Evolutionary conservation across 352 stramenopile genomes (phyloP).

Genomic region (Phytophthora niederhauseri): DNA sequence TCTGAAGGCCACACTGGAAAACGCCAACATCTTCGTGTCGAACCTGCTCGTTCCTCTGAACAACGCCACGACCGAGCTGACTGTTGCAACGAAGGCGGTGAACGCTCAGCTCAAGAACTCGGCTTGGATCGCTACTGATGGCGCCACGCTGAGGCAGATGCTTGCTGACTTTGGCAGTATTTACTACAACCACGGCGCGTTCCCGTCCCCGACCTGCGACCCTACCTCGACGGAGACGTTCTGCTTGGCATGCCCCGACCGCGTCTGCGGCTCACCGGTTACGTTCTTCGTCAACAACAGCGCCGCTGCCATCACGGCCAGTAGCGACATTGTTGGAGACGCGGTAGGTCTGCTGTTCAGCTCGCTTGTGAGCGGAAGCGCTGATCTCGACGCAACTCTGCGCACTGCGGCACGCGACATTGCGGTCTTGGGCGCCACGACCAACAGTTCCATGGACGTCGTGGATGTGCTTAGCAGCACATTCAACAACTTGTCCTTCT

Average conservation of each 20-base stretch:
- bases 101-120: slow-evolving; percentile 45
- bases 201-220: slow-evolving; percentile 57
- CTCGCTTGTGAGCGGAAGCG: slow-evolving; percentile 52
- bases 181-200: slow-evolving; percentile 60
- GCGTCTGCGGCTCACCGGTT: slow-evolving; percentile 58
- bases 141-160: slow-evolving; percentile 60
- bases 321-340: slow-evolving; percentile 30
- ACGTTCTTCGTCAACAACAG: slow-evolving; percentile 46
- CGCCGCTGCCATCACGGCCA: slow-evolving; percentile 21
- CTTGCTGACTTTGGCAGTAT: slow-evolving; percentile 58
- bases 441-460: slow-evolving; percentile 58
- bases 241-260: slow-evolving; percentile 60
- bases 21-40: slow-evolving; percentile 73
- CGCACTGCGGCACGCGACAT: slow-evolving; percentile 57
- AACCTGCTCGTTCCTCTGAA: slow-evolving; percentile 65
- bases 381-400: slow-evolving; percentile 46
- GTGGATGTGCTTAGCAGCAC: slow-evolving; percentile 65
- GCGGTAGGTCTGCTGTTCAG: slow-evolving; percentile 46
- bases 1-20: slow-evolving; percentile 72
- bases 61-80: slow-evolving; percentile 48
- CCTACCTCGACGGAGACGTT: slow-evolving; percentile 39
- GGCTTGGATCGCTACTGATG: slow-evolving; percentile 59
- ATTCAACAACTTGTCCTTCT: slow-evolving; percentile 82
- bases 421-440: slow-evolving; percentile 53
- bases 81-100: slow-evolving; percentile 48